Evolutionary conservation across 768 basidiomycete species (phyloP), one percentile per base, ranked within the genome.

Genomic region (Pleurotus cornucopiae): DNA sequence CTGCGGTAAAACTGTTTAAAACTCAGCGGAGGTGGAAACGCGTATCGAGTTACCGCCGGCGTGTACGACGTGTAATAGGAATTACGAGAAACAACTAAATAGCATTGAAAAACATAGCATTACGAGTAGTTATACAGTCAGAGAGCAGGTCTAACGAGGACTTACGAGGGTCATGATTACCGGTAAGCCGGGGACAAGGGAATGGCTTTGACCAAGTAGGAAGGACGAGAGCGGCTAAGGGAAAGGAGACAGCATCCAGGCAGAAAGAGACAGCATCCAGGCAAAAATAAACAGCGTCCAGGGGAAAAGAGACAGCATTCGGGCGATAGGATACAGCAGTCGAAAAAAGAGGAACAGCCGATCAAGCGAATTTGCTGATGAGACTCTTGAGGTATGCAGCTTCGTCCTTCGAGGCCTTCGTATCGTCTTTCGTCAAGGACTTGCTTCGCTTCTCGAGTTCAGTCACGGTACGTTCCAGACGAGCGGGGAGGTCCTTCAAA

Each of bases 391-490:
- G 58, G 46, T 66, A 65, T 58, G 66, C 65, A 55, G 68, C 70
- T 9, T 62, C 54, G 25, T 58, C 57, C 18, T 57, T 63, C 9
- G 62, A 25, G 7, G 62, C 46, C 25, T 64, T 65, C 23, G 59
- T 60, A 46, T 63, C 64, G 30, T 71, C 71, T 46, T 73, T 75
- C 38, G 73, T 72, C 6, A 80, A 61, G 12, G 64, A 65, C 58
- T 78, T 82, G 58, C 71, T 69, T 57, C 78, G 77, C 66, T 82
- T 84, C 58, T 89, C 86, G 6, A 83, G 69, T 11, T 63, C 66
- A 1, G 74, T 67, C 48, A 86, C 78, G 6, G 74, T 73, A 43
- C 75, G 74, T 62, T 88, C 86, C 30, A 81, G 66, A 45, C 76
- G 75, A 26, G 63, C 72, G 4, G 84, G 83, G n/a, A 80, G 18